phyloP scores from a whole-genome alignment of 495 filamentous ascomycete genomes.

The Chaetomium fimeti region DNA sequence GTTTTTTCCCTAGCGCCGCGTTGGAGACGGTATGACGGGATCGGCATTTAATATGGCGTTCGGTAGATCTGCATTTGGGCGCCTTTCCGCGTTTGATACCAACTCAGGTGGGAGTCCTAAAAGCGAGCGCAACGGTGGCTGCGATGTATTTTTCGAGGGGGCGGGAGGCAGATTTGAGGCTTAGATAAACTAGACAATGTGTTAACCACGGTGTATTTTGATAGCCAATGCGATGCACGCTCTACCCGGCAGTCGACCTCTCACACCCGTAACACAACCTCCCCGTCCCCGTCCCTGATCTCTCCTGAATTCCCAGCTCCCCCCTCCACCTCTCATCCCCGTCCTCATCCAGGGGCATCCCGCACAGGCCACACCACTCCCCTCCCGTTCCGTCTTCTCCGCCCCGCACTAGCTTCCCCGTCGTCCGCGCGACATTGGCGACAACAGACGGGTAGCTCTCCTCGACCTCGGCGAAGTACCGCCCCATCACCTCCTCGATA shows the following conservation, averaged over 20 bases:
- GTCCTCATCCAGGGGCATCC: slow-evolving; percentile 48
- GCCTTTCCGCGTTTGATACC: slow-evolving; percentile 16
- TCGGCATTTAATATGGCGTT: slow-evolving; percentile 15
- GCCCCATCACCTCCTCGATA: slow-evolving; percentile 84
- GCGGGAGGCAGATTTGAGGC: too few species aligned
- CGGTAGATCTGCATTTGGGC: slow-evolving; percentile 12
- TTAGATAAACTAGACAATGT: background rate
- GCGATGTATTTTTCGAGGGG: background rate
- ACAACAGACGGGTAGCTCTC: slow-evolving; percentile 87
- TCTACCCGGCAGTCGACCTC: slow-evolving; percentile 45
- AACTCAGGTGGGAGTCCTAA: slow-evolving; percentile 14
- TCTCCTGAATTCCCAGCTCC: slow-evolving; percentile 39
- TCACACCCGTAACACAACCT: slow-evolving; percentile 55
- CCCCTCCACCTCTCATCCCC: slow-evolving; percentile 53
- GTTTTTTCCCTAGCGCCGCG: slow-evolving; percentile 46
- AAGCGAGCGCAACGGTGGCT: background rate
- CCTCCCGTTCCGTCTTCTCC: background rate
- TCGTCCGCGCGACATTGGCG: slow-evolving; percentile 87
- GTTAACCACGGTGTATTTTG: background rate
- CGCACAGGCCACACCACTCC: slow-evolving; percentile 48
- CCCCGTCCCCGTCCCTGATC: slow-evolving; percentile 18
- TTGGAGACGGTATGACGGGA: slow-evolving; percentile 30
- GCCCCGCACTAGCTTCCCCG: slow-evolving; percentile 63
- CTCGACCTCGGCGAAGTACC: slow-evolving; percentile 87
- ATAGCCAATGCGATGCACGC: background rate